Base-by-base conservation (phyloP, 179 eudicot genomes). In the Carnegiea gigantea region DNA sequence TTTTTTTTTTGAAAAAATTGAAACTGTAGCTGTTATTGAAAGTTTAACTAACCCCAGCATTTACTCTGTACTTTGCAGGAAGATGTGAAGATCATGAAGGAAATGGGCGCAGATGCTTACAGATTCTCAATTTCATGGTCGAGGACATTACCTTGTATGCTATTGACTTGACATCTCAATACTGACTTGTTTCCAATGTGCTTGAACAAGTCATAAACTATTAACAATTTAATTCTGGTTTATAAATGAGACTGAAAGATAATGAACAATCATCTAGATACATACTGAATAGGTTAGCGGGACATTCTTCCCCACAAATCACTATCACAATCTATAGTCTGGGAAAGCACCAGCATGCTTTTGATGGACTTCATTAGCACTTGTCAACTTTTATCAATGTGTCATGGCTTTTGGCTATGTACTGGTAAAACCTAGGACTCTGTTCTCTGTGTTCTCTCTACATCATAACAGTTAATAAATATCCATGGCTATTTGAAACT, bases 61-160 rank as follows among this genome's bases (percentile, higher is more conserved):
- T 1, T 33, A 33, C 36, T 33, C 36, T 33, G 36, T 33, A 43
- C 68, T 49, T 83, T 80, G 81, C 87, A 92, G 97, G 93, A 89
- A 7, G 96, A 92, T 75, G 88, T 92, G 78, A 77, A 83, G 57
- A 78, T 90, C 62, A 83, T 89, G 92, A 90, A 92, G 80, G 79
- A 82, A 51, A 80, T 88, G 75, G 93, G 91, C 75, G n/a, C 90
- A 17, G 86, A 85, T 81, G 89, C 88, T 30, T 92, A 91, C 84
- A 86, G 93, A 86, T 79, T 92, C 72, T 92, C 97, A 36, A 88
- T 92, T 60, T 89, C 93, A 0, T 92, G 97, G 97, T 18, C 97
- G 9, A 82, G 97, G 75, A 3, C 91, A 71, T 79, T 92, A 75
- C 97, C 97, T 17, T 44, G 97, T 92, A 90, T 57, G 76, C 62